These are phyloP conservation scores for Tolypocladium ovalisporum DNA, from an alignment of 2,329 filamentous ascomycete genomes.

Conservation along the genomic window DNA sequence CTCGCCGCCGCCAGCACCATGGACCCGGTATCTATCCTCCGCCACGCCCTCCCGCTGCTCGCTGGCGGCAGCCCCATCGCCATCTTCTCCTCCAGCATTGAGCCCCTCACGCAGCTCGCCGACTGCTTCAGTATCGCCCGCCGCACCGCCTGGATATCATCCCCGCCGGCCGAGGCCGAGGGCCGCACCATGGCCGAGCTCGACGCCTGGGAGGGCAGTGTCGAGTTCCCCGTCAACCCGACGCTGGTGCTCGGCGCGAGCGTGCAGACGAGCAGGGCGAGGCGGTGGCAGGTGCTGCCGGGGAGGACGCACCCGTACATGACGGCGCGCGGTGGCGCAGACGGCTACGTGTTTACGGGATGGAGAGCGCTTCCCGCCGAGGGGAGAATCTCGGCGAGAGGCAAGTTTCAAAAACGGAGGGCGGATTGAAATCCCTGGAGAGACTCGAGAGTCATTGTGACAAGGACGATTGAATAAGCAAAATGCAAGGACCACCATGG, in stretches of 20 bases:
- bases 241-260: conserved; percentile 68
- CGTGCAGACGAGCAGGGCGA: conserved; percentile 69
- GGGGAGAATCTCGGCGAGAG: conserved; percentile 72
- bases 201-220: conserved; percentile 46
- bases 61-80: conserved; percentile 75
- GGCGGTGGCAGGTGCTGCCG: conserved; percentile 83
- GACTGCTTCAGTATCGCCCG: conserved; percentile 79
- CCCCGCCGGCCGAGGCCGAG: conserved; percentile 33
- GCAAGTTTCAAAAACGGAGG: conserved; percentile 59
- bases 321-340: conserved; percentile 76
- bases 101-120: conserved; percentile 65
- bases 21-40: conserved; percentile 67
- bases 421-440: conserved; percentile 13
- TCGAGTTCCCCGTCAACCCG: conserved; percentile 81
- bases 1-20: conserved; percentile 74
- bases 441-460: background rate
- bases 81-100: conserved; percentile 72
- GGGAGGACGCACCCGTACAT: conserved; percentile 89
- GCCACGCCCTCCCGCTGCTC: conserved; percentile 66
- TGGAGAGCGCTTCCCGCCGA: conserved; percentile 71
- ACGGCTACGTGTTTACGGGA: conserved; percentile 83
- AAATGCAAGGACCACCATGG: background rate
- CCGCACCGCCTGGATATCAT: conserved; percentile 60
- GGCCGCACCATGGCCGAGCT: conserved; percentile 37
- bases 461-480: background rate